Evolutionary conservation across 208 protist species (phyloP).

Genomic region (Trypanosoma conorhini): DNA sequence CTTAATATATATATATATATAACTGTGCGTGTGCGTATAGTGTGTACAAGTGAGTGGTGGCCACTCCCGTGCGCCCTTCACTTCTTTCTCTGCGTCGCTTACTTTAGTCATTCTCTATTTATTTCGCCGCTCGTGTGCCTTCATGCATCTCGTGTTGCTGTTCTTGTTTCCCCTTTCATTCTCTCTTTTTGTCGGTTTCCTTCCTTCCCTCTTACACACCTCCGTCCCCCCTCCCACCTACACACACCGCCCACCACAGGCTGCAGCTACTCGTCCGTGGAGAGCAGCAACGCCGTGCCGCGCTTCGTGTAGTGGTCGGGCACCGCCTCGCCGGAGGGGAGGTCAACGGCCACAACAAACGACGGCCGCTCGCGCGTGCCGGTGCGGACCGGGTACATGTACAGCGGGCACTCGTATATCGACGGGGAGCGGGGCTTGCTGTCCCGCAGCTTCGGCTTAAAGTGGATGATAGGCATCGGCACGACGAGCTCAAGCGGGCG

Average conservation of each 20-base stretch:
- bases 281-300: slow-evolving; percentile 97
- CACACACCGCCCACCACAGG: no score
- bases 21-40: background rate
- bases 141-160: slow-evolving; percentile 7
- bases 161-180: slow-evolving; percentile 14
- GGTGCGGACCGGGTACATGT: slow-evolving; percentile 98
- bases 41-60: no score
- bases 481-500: slow-evolving; percentile 96
- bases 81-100: background rate
- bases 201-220: no score
- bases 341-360: slow-evolving; percentile 96
- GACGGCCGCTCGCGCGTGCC: slow-evolving; percentile 96
- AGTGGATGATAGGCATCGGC: slow-evolving; percentile 98
- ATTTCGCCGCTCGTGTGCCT: background rate
- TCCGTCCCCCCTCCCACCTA: background rate
- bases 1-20: no score
- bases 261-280: slow-evolving; percentile 91
- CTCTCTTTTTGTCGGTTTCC: background rate
- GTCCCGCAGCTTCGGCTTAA: slow-evolving; percentile 95
- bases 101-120: slow-evolving; percentile 9
- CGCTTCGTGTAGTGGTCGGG: slow-evolving; percentile 97
- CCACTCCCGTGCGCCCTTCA: background rate
- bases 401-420: slow-evolving; percentile 96
- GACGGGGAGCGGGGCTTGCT: slow-evolving; percentile 76
- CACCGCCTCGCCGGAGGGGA: slow-evolving; percentile 89